A percentile compares a stretch with the other conserved stretches of the same genome.
Evolutionary conservation across 495 filamentous ascomycete species (phyloP).

Genomic region (Pyrenopolyporus hunteri): DNA sequence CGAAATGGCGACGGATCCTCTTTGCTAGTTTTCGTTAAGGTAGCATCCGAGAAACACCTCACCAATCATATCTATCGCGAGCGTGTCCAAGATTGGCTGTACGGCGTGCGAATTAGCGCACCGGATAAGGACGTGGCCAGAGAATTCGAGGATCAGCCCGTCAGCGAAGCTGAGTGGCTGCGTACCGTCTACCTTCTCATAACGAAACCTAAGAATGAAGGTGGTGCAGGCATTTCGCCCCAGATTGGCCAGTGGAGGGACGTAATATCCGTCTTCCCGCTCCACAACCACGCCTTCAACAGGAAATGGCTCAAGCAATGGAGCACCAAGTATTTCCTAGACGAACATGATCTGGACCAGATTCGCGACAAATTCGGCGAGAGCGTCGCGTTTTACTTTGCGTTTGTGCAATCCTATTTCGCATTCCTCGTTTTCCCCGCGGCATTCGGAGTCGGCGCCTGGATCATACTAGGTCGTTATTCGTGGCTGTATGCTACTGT

Average conservation of each 20-base stretch:
- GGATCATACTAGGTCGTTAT: slow-evolving; percentile 82
- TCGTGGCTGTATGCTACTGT: slow-evolving; percentile 82
- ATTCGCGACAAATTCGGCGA: slow-evolving; percentile 93
- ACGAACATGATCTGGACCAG: slow-evolving; percentile 75
- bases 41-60: slow-evolving; percentile 69
- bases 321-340: slow-evolving; percentile 80
- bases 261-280: slow-evolving; percentile 82
- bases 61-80: slow-evolving; percentile 66
- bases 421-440: slow-evolving; percentile 84
- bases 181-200: slow-evolving; percentile 87
- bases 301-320: slow-evolving; percentile 88
- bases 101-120: slow-evolving; percentile 80
- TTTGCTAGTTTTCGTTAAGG: slow-evolving; percentile 81
- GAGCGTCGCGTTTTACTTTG: slow-evolving; percentile 95
- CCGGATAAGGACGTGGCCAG: slow-evolving; percentile 75
- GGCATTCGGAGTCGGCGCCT: slow-evolving; percentile 77
- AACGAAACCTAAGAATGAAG: slow-evolving; percentile 77
- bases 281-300: slow-evolving; percentile 89
- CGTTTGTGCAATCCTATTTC: slow-evolving; percentile 94
- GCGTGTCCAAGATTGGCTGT: slow-evolving; percentile 95
- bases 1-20: slow-evolving; percentile 78
- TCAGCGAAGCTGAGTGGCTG: slow-evolving; percentile 87
- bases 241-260: slow-evolving; percentile 83
- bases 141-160: slow-evolving; percentile 67
- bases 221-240: slow-evolving; percentile 88